phyloP scores from a whole-genome alignment of 352 stramenopile species.

The Phytophthora litchii region DNA sequence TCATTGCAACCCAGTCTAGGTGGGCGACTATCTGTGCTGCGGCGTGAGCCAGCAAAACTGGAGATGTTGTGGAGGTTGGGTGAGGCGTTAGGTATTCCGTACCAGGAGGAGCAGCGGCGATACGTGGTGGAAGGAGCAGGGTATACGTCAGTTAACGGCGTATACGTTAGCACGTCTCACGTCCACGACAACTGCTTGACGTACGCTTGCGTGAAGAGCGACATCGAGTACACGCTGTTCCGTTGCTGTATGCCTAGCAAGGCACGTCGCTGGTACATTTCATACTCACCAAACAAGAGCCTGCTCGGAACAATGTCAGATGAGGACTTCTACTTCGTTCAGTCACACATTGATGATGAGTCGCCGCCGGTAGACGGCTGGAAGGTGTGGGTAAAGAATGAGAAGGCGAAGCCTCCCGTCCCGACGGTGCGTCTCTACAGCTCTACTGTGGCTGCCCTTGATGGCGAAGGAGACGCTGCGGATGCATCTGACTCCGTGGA shows the following conservation, averaged over 20 bases:
- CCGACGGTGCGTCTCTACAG: constrained; percentile 74
- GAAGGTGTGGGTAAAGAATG: constrained; percentile 90
- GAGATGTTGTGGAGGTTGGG: constrained; percentile 74
- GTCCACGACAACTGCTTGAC: constrained; percentile 81
- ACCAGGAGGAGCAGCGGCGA: constrained; percentile 73
- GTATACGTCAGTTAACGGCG: constrained; percentile 92
- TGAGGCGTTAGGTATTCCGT: constrained; percentile 64
- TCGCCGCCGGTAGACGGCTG: constrained; percentile 76
- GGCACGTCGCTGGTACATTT: constrained; percentile 98
- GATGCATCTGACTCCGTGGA: constrained; percentile 78
- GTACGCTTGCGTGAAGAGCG: constrained; percentile 63
- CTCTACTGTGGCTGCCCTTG: constrained; percentile 57
- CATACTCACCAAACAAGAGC: constrained; percentile 92
- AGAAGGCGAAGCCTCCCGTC: constrained; percentile 66
- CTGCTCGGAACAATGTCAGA: constrained; percentile 85
- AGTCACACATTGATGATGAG: constrained; percentile 83
- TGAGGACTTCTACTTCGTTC: constrained; percentile 89
- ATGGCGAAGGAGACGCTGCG: constrained; percentile 58
- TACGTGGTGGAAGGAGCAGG: constrained; percentile 93
- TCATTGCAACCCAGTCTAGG: constrained; percentile 82
- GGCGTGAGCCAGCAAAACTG: constrained; percentile 75
- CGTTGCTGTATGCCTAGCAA: constrained; percentile 98
- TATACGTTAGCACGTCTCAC: constrained; percentile 89
- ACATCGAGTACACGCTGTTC: constrained; percentile 94
- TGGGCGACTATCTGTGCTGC: constrained; percentile 64